A percentile compares a stretch with the other conserved stretches of the same genome.
phyloP scores from a whole-genome alignment of 73 alveolate species.

The Paramecium biaurelia region DNA sequence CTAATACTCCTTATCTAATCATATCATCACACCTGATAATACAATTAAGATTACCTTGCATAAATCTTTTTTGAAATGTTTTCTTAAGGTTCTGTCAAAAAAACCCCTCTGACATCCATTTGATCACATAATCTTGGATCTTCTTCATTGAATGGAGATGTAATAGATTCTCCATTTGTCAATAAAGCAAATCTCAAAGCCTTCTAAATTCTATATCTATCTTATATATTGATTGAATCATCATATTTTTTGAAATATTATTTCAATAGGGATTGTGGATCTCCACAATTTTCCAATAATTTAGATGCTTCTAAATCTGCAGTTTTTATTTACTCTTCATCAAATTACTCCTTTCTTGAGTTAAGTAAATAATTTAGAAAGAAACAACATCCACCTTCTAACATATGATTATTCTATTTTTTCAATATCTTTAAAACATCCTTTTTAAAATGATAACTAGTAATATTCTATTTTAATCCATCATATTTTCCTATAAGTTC shows the following conservation, averaged over 20 bases:
- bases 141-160: background rate
- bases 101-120: background rate
- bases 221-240: background rate
- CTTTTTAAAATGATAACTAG: background rate
- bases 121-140: background rate
- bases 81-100: background rate
- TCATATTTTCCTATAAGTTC: background rate
- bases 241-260: background rate
- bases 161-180: background rate
- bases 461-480: background rate
- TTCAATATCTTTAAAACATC: background rate
- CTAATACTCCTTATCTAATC: background rate
- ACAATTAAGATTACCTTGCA: background rate
- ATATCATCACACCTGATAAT: background rate
- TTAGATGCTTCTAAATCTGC: conserved; percentile 7
- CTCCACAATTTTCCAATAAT: background rate
- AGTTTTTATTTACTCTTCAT: background rate
- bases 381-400: conserved; percentile 44
- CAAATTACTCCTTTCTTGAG: background rate
- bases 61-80: background rate
- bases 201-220: background rate
- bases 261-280: background rate
- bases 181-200: conserved; percentile 37
- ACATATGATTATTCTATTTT: background rate
- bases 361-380: background rate